Conservation (phyloP, 345 rosid species). For the Mercurialis annua region DNA sequence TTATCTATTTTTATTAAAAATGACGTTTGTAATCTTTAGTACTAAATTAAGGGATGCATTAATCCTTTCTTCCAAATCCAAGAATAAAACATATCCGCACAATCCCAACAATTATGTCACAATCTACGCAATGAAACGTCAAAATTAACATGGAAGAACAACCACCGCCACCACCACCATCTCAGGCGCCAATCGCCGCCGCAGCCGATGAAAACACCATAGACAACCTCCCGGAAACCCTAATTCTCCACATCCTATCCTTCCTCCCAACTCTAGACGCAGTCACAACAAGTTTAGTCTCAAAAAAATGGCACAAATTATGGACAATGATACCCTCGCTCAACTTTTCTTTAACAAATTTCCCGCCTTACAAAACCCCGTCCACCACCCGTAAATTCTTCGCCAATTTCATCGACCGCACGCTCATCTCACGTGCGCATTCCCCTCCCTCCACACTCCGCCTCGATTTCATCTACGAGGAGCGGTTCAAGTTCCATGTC, state of each 20-base stretch:
- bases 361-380: constrained; percentile 2
- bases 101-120: too few species aligned
- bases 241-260: constrained; percentile 6
- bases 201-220: neutral
- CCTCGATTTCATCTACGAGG: constrained; percentile 14
- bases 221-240: neutral
- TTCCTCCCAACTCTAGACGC: constrained; percentile 8
- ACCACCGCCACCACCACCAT: neutral
- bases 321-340: constrained; percentile 1
- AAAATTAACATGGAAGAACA: neutral
- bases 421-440: neutral
- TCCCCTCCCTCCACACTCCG: constrained; percentile 4
- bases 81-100: neutral
- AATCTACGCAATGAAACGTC: neutral
- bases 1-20: too few species aligned
- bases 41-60: too few species aligned
- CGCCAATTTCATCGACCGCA: constrained; percentile 9
- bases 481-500: constrained; percentile 7
- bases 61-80: too few species aligned
- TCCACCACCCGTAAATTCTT: constrained; percentile 12
- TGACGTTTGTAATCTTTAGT: too few species aligned
- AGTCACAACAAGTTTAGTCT: constrained; percentile 4
- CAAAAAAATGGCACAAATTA: neutral
- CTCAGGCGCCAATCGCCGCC: neutral
- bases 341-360: neutral